phyloP scores from a whole-genome alignment of 257 asterid species.

The Rehmannia glutinosa region DNA sequence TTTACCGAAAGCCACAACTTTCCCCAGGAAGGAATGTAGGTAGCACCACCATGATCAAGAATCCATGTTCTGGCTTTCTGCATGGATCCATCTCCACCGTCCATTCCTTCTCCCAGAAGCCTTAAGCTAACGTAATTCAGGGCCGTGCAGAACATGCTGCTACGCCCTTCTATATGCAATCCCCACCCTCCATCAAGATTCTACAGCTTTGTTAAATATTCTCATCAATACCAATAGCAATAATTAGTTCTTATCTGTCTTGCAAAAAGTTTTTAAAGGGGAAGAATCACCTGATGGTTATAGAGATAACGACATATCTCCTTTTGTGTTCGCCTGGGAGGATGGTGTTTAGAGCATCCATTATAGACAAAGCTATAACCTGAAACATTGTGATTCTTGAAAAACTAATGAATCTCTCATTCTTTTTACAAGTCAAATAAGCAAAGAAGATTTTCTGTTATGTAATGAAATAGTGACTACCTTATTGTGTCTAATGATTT shows the following conservation, averaged over 20 bases:
- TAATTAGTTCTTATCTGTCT: neutral
- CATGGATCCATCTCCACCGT: slow-evolving; percentile 39
- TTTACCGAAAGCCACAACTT: slow-evolving; percentile 59
- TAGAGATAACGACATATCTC: slow-evolving; percentile 63
- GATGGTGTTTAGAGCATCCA: slow-evolving; percentile 41
- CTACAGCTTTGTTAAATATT: slow-evolving; percentile 19
- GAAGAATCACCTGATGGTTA: slow-evolving; percentile 56
- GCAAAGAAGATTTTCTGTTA: too few relatives aligned
- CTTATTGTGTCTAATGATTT: too few relatives aligned
- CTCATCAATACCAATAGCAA: neutral
- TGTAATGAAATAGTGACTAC: too few relatives aligned
- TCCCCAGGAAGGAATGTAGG: slow-evolving; percentile 71
- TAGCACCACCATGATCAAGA: slow-evolving; percentile 64
- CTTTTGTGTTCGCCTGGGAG: slow-evolving; percentile 43
- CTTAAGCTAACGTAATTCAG: slow-evolving; percentile 55
- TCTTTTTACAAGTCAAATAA: too few relatives aligned
- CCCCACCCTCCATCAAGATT: slow-evolving; percentile 90
- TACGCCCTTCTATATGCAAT: slow-evolving; percentile 59
- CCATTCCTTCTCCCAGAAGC: slow-evolving; percentile 44
- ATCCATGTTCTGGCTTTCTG: slow-evolving; percentile 61
- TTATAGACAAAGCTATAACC: slow-evolving; percentile 47
- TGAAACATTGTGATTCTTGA: slow-evolving; percentile 14
- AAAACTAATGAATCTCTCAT: too few relatives aligned
- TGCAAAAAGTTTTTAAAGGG: neutral
- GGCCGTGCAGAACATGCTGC: slow-evolving; percentile 65